Conservation (phyloP, 352 stramenopile genomes). For the Phytophthora syringae region DNA sequence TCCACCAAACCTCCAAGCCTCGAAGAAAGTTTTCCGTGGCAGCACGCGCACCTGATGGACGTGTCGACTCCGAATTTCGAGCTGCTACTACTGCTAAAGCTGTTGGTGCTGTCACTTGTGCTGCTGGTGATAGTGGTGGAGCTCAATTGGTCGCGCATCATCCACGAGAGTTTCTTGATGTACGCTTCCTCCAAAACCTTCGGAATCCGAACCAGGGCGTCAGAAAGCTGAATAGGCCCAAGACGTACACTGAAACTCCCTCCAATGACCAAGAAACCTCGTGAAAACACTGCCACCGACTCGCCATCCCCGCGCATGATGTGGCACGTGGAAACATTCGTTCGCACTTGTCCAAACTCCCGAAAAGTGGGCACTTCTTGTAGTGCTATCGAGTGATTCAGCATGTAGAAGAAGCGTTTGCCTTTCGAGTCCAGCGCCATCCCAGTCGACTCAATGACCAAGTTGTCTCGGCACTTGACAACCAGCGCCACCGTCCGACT, state of each 20-base stretch:
- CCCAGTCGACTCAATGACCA: conserved; percentile 57
- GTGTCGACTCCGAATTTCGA: conserved; percentile 6
- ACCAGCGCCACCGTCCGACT: conserved; percentile 30
- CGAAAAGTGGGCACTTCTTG: conserved; percentile 38
- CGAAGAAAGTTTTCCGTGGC: conserved; percentile 34
- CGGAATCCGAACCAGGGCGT: conserved; percentile 29
- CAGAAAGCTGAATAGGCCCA: conserved; percentile 29
- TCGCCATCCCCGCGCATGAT: conserved; percentile 32
- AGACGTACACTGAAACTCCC: conserved; percentile 40
- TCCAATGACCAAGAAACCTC: conserved; percentile 40
- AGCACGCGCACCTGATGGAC: conserved; percentile 31
- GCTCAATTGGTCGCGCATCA: conserved; percentile 41
- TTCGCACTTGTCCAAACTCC: conserved; percentile 36
- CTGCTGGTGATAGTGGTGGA: conserved; percentile 14
- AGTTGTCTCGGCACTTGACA: conserved; percentile 56
- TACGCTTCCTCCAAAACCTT: conserved; percentile 45
- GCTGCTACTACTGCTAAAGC: conserved; percentile 21
- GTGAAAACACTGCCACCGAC: conserved; percentile 39
- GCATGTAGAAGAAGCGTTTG: conserved; percentile 35
- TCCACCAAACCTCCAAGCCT: conserved; percentile 28
- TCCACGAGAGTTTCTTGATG: conserved; percentile 55
- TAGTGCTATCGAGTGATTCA: conserved; percentile 46
- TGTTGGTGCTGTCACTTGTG: conserved; percentile 19
- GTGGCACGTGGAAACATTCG: conserved; percentile 40
- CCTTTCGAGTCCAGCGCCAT: conserved; percentile 46